phyloP scores from a whole-genome alignment of 2,329 filamentous ascomycete genomes.

The Diplodia seriata region DNA sequence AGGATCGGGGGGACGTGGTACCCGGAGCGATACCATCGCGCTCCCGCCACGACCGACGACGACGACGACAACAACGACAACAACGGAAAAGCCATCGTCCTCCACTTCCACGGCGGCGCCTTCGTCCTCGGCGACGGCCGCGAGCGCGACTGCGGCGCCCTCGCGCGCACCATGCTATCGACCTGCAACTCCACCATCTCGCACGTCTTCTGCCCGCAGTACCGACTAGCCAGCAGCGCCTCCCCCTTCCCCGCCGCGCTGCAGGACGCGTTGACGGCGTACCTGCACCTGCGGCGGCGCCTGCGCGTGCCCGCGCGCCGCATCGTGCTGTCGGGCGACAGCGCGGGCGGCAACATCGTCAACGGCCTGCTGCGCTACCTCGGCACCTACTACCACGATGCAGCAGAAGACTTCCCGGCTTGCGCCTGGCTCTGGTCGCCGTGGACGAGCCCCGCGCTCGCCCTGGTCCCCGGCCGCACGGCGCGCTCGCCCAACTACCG shows the following conservation, averaged over 20 bases:
- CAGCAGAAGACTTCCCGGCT: too few species aligned
- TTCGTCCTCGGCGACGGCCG: slow-evolving; percentile 56
- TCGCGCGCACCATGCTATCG: slow-evolving; percentile 39
- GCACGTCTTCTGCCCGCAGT: slow-evolving; percentile 54
- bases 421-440: slow-evolving; percentile 54
- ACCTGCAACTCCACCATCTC: slow-evolving; percentile 41
- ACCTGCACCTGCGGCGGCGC: slow-evolving; percentile 54
- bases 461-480: slow-evolving; percentile 39
- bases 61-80: slow-evolving; percentile 27
- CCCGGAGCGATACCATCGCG: slow-evolving; percentile 36
- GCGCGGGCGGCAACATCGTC: slow-evolving; percentile 57
- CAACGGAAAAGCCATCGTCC: slow-evolving; percentile 43
- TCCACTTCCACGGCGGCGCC: slow-evolving; percentile 60
- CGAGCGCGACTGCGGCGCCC: slow-evolving; percentile 43
- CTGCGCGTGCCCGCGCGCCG: slow-evolving; percentile 49
- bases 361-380: slow-evolving; percentile 58
- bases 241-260: slow-evolving; percentile 60
- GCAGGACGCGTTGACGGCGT: slow-evolving; percentile 58
- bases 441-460: slow-evolving; percentile 49
- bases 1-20: slow-evolving; percentile 54
- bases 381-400: slow-evolving; percentile 48
- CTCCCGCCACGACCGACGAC: background rate
- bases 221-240: slow-evolving; percentile 52
- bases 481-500: slow-evolving; percentile 44
- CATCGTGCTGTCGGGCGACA: slow-evolving; percentile 58